A percentile compares a stretch with the other conserved stretches of the same genome.
phyloP scores from a whole-genome alignment of 2,329 filamentous ascomycete genomes.

The Clarireedia homoeocarpa region DNA sequence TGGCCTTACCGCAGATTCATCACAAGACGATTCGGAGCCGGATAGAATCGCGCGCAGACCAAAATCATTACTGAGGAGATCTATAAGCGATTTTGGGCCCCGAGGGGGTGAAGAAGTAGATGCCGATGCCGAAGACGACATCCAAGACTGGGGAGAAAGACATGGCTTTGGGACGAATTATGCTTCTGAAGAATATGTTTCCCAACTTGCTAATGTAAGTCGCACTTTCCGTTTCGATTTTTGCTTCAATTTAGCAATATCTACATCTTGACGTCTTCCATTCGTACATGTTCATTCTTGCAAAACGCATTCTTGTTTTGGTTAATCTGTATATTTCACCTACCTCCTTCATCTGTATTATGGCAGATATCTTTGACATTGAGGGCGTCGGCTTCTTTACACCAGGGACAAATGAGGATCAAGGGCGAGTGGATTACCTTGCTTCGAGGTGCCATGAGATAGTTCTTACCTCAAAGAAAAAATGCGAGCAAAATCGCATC shows the following conservation, averaged over 20 bases:
- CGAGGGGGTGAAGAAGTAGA: constrained; percentile 32
- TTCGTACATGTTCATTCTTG: not conserved
- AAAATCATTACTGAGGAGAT: constrained; percentile 29
- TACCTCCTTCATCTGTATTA: not conserved
- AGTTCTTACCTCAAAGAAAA: not conserved
- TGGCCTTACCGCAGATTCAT: constrained; percentile 20
- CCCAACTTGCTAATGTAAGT: constrained; percentile 55
- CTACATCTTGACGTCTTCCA: not conserved
- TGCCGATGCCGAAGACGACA: constrained; percentile 20
- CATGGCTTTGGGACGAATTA: constrained; percentile 71
- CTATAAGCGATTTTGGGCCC: constrained; percentile 46
- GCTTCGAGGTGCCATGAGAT: not conserved
- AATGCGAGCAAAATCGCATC: not conserved
- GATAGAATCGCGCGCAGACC: constrained; percentile 20
- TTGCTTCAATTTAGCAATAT: not conserved
- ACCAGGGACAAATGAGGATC: not conserved
- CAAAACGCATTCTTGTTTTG: not conserved
- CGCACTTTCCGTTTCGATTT: constrained; percentile 20
- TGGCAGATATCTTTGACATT: constrained; percentile 2
- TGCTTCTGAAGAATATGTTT: constrained; percentile 62
- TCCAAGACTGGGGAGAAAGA: constrained; percentile 36
- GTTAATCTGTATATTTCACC: constrained; percentile 1
- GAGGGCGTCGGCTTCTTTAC: constrained; percentile 1
- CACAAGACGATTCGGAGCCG: constrained; percentile 24
- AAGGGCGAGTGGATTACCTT: not conserved